Evolutionary conservation across 495 filamentous ascomycete species (phyloP), one percentile per base, ranked within the genome.

Genomic region (Aspergillus funiculosus): DNA sequence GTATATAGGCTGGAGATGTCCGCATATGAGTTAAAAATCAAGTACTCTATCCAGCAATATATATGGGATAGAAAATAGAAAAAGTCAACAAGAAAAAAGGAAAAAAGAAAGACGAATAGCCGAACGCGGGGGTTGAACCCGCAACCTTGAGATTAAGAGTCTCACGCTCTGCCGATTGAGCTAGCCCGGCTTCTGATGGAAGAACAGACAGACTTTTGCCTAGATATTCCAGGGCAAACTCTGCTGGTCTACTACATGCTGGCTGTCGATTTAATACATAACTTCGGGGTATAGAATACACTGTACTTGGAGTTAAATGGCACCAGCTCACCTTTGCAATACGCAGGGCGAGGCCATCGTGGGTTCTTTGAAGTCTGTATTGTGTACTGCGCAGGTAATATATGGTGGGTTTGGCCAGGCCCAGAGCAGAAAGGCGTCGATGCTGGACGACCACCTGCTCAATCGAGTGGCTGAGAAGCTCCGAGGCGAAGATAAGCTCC

Each of bases 71-170:
- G 9, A 6, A 17, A 6, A 42, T 28, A n/a, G 21, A 38, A 19
- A 19, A 20, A 46, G 19, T 0, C 2, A 41, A 21, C 6, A 30
- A 42, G n/a, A 21, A 26, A 35, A 45, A 11, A 28, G 29, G 18
- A 25, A 26, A 26, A 36, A 27, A 19, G 8, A 34, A 42, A 49
- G 42, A 41, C 27, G 4, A 26, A 36, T 27, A 48, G 46, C 46
- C 46, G 28, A 41, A 49, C 46, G 46, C 46, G 46, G 46, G 46
- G 46, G 38, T 49, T 28, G 46, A 49, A 49, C 46, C 46, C 46
- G 46, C 46, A 49, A 42, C 46, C 46, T 49, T 49, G 46, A 49
- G 46, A 49, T 49, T 49, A 49, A 49, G 46, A 49, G 46, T 49
- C 46, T 49, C 46, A 49, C 46, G 46, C 46, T 49, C 46, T 49